These are phyloP conservation scores for Pythium dissimile DNA, from an alignment of 352 stramenopile genomes.

Conservation along the genomic window DNA sequence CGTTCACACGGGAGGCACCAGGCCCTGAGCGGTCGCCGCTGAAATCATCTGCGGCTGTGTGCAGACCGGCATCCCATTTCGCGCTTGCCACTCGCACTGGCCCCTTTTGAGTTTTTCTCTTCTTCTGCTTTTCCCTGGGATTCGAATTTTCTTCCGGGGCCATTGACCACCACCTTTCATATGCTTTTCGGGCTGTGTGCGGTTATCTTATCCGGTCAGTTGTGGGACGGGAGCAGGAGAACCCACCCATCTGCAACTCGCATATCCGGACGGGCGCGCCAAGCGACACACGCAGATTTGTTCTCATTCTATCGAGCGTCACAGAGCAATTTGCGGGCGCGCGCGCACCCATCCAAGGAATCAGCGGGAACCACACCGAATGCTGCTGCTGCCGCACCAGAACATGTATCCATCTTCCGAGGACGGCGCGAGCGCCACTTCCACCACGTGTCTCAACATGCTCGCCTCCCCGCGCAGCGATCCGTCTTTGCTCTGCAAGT, in stretches of 20 bases:
- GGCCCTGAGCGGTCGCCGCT: conserved; percentile 5
- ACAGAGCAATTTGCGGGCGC: conserved; percentile 19
- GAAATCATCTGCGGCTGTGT: conserved; percentile 11
- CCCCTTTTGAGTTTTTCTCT: conserved; percentile 13
- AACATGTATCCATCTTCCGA: conserved; percentile 7
- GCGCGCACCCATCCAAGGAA: conserved; percentile 3
- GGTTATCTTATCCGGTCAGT: neutral
- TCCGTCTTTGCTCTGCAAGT: conserved; percentile 68
- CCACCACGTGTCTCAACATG: conserved; percentile 19
- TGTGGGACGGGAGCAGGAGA: neutral
- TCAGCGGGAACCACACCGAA: too few relatives aligned
- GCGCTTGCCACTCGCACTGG: conserved; percentile 20
- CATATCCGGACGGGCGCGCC: neutral
- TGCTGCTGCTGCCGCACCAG: conserved; percentile 12
- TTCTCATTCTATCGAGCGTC: neutral
- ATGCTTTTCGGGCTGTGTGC: too few relatives aligned
- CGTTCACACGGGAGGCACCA: neutral
- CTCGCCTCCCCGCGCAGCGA: conserved; percentile 40
- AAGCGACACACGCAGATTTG: neutral
- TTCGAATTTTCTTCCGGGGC: conserved; percentile 1
- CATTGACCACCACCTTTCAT: neutral
- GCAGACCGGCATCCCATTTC: conserved; percentile 2
- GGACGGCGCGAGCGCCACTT: conserved; percentile 6
- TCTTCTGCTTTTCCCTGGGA: neutral
- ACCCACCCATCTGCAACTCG: neutral